Percentiles rank a stretch among this genome's conserved stretches.
These are phyloP conservation scores for Canavalia ensiformis DNA, from an alignment of 306 rosid genomes.

Conservation along the genomic window DNA sequence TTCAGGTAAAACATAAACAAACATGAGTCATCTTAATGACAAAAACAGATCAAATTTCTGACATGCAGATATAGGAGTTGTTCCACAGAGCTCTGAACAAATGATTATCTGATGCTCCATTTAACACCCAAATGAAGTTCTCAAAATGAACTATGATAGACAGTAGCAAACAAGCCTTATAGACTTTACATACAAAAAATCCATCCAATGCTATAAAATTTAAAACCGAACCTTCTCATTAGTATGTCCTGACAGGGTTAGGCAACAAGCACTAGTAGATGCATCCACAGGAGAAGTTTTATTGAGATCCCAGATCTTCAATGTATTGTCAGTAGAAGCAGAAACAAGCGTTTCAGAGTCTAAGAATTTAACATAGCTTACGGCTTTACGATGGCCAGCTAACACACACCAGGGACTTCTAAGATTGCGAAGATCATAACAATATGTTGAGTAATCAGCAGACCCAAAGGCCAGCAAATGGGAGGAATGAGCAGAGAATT, in stretches of 20 bases:
- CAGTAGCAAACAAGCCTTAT: conserved; percentile 2
- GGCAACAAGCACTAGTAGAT: conserved; percentile 78
- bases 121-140: conserved; percentile 24
- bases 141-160: conserved; percentile 10
- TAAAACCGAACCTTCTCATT: conserved; percentile 79
- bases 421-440: conserved; percentile 93
- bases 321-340: conserved; percentile 94
- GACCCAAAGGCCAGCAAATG: conserved; percentile 86
- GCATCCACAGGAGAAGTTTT: conserved; percentile 65
- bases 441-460: conserved; percentile 84
- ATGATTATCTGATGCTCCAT: conserved; percentile 35
- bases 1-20: conserved; percentile 44
- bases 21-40: conserved; percentile 33
- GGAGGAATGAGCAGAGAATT: conserved; percentile 89
- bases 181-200: conserved; percentile 31
- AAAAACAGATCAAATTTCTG: conserved; percentile 36
- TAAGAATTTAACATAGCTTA: conserved; percentile 91
- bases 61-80: neutral
- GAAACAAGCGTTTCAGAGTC: conserved; percentile 92
- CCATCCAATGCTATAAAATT: conserved; percentile 29
- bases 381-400: conserved; percentile 87
- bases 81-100: conserved; percentile 31
- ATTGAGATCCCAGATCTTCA: conserved; percentile 95
- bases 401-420: conserved; percentile 88
- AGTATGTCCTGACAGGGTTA: conserved; percentile 85